Base-by-base conservation (phyloP, 352 stramenopile genomes). In the Globisporangium recalcitrans region DNA sequence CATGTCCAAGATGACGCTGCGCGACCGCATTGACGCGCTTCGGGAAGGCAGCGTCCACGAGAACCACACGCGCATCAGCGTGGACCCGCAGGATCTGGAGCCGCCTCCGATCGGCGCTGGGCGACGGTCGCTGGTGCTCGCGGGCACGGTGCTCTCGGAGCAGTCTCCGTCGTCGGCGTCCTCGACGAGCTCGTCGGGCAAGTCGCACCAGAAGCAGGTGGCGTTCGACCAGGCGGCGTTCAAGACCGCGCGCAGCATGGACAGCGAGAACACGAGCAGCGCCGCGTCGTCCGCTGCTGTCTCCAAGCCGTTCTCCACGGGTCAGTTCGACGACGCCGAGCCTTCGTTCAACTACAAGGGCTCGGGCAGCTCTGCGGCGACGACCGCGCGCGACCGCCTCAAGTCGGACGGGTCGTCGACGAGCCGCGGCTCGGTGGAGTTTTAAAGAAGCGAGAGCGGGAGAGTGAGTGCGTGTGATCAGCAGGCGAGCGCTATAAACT, bases 1-100 rank as follows among this genome's bases (percentile, higher is more conserved):
- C 14, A 19, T 22, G 26, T 52, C 36, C 10, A 57, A 51, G 48
- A 34, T 67, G 13, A 88, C 81, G 29, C 69, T 90, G 38, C 78
- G 81, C 22, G 72, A 84, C 49, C 75, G 78, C 19, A 90, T 90
- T 42, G 75, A 88, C 34, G 81, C 77, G 10, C 63, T 90, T 29
- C 67, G 81, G 14, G 77, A 85, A 44, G 73, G 77, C 27, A 67
- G 62, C 3, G 68, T 75, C 14, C 69, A 78, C 32, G 82, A 85
- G 58, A 70, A 79, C 38, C 70, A 83, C 64, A 77, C 70, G 4
- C 74, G 77, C n/a, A 77, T 83, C 32, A 87, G 77, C 54, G 53
- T 73, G 9, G 64, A 63, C 27, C 67, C 70, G 8, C 52, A 67
- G 36, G 60, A 60, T 7, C 44, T 68, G 27, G 67, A 75, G 14